Base-by-base conservation (phyloP, 192 early-diverging fungal genomes). In the Pecoramyces ruminantium region DNA sequence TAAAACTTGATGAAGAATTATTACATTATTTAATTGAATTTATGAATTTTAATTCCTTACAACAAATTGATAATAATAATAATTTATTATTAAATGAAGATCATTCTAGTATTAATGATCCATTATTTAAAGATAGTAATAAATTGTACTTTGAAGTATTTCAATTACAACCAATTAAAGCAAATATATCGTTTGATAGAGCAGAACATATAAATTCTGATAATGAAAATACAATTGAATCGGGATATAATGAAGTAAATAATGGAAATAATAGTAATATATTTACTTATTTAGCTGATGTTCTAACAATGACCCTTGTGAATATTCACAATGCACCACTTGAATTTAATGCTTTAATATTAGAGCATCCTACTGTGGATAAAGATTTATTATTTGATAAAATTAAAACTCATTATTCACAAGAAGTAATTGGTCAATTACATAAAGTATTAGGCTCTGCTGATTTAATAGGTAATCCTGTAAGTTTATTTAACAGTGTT, bases 251-350 rank as follows among this genome's bases (percentile, higher is more conserved):
- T 39, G 12, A 29, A 25, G 12, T 11, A 11, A n/a, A 27, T 80
- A 34, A 12, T 29, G 81, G 77, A 15, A 77, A 30, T 28, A 38
- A 29, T 30, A 81, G 5, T 38, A 81, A 34, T 21, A 88, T 81
- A 84, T 81, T 92, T 25, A 88, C 86, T 80, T 95, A 93, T 51
- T 85, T 95, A 38, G 87, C 91, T 79, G 93, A 95, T 80, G 89
- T 97, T n/a, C 87, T 99, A 38, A 98, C 96, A 0, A 96, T 96
- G 95, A 96, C 97, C 16, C 91, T 99, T 77, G 98, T 96, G 81
- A 99, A 99, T 80, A 93, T 99, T 81, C 95, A 98, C 86, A 92
- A 80, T 29, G 80, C 80, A 13, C 42, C 29, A 11, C 25, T 80
- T 21, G 80, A 80, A n/a, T 78, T 80, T 9, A 25, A 87, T 85